Evolutionary conservation across 192 early-diverging fungal species (phyloP).

Genomic region (Umbelopsis sp.): DNA sequence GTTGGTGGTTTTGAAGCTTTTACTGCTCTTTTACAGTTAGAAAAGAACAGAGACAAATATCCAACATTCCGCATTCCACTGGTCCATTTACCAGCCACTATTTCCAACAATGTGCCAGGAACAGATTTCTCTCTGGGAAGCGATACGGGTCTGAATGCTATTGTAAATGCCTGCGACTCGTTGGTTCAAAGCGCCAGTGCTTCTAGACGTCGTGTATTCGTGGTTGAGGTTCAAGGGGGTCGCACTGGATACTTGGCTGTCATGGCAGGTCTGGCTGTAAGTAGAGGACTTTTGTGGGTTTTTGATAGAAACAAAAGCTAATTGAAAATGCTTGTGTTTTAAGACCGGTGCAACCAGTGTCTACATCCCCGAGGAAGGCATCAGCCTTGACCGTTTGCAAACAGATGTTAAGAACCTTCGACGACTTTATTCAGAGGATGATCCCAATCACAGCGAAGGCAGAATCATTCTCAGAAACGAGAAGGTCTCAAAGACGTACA

Average conservation of each 20-base stretch:
- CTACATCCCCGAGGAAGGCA: conserved; percentile 93
- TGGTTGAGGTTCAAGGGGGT: conserved; percentile 97
- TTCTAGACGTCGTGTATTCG: conserved; percentile 89
- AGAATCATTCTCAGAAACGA: conserved; percentile 86
- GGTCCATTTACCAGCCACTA: conserved; percentile 89
- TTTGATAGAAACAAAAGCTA: neutral
- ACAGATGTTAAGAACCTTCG: conserved; percentile 83
- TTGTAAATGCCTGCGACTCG: conserved; percentile 87
- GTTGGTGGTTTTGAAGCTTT: conserved; percentile 97
- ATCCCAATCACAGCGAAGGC: conserved; percentile 73
- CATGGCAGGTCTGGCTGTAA: conserved; percentile 75
- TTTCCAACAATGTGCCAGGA: conserved; percentile 98
- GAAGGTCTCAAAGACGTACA: conserved; percentile 78
- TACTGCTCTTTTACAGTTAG: conserved; percentile 74
- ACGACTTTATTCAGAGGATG: conserved; percentile 78
- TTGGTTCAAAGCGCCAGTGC: conserved; percentile 94
- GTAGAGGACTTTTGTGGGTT: neutral
- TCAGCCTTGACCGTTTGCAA: conserved; percentile 79
- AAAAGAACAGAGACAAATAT: conserved; percentile 72
- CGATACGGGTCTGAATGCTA: conserved; percentile 95
- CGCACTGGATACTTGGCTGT: conserved; percentile 92
- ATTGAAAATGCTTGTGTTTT: neutral
- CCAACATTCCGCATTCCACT: conserved; percentile 96
- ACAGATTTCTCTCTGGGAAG: conserved; percentile 93
- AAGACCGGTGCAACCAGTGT: conserved; percentile 83